phyloP scores from a whole-genome alignment of 2,329 filamentous ascomycete genomes.

The Calonectria crousiana region DNA sequence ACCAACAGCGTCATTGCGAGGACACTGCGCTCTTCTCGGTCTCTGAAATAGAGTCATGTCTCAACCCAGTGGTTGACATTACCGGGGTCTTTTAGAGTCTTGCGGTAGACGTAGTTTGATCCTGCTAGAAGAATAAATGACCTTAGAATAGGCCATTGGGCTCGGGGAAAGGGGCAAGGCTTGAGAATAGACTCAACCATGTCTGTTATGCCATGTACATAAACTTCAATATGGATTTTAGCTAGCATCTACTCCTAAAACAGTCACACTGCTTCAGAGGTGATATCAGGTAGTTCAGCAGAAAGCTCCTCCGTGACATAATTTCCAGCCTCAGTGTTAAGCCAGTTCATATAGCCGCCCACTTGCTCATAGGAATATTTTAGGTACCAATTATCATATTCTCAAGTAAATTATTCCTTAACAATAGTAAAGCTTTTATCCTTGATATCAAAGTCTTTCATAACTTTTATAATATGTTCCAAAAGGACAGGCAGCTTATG shows the following conservation, averaged over 20 bases:
- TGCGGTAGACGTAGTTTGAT: slow-evolving; percentile 86
- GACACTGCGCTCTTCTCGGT: slow-evolving; percentile 74
- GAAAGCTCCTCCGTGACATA: slow-evolving; percentile 85
- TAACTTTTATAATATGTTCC: slow-evolving; percentile 86
- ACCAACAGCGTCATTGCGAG: slow-evolving; percentile 85
- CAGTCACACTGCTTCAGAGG: slow-evolving; percentile 77
- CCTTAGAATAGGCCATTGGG: slow-evolving; percentile 84
- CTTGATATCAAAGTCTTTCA: slow-evolving; percentile 86
- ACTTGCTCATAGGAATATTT: slow-evolving; percentile 92
- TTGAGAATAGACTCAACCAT: slow-evolving; percentile 84
- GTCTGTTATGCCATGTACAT: slow-evolving; percentile 91
- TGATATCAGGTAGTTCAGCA: slow-evolving; percentile 80
- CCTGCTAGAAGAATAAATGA: slow-evolving; percentile 83
- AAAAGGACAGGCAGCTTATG: slow-evolving; percentile 93
- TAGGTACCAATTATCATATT: slow-evolving; percentile 87
- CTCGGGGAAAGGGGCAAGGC: slow-evolving; percentile 77
- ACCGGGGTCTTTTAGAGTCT: slow-evolving; percentile 83
- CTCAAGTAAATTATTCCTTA: slow-evolving; percentile 83
- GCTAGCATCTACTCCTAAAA: slow-evolving; percentile 86
- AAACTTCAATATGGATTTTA: slow-evolving; percentile 88
- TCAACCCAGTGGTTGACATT: slow-evolving; percentile 92
- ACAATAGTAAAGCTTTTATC: slow-evolving; percentile 92
- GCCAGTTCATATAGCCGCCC: slow-evolving; percentile 83
- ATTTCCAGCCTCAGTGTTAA: slow-evolving; percentile 77
- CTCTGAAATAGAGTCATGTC: slow-evolving; percentile 79